Evolutionary conservation across 2,329 filamentous ascomycete genomes (phyloP).

Genomic region (Trichoderma breve): DNA sequence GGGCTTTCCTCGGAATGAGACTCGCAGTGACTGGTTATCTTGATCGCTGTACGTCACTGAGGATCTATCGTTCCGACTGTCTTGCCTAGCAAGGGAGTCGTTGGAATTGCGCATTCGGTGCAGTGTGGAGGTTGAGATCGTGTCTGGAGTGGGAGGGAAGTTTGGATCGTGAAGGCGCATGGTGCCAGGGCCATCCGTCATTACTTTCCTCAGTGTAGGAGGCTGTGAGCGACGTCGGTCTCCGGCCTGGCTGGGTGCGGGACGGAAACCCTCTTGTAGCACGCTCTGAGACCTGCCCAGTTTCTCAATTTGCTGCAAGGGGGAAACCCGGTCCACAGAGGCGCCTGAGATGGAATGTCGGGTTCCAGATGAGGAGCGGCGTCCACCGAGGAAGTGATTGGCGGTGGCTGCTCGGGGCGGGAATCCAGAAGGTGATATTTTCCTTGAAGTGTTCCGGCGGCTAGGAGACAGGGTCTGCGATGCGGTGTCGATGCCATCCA

Average conservation of each 20-base stretch:
- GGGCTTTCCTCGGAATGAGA: slow-evolving; percentile 21
- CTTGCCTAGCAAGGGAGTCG: slow-evolving; percentile 44
- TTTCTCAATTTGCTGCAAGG: slow-evolving; percentile 51
- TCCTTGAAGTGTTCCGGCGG: background rate
- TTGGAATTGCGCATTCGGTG: slow-evolving; percentile 50
- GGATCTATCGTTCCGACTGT: slow-evolving; percentile 34
- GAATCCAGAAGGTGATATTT: slow-evolving; percentile 23
- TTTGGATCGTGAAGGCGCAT: slow-evolving; percentile 43
- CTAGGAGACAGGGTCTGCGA: slow-evolving; percentile 16
- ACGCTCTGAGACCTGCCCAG: slow-evolving; percentile 33
- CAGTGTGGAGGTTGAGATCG: slow-evolving; percentile 56
- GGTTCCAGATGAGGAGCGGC: slow-evolving; percentile 26
- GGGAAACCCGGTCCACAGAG: slow-evolving; percentile 28
- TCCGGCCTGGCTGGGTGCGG: slow-evolving; percentile 30
- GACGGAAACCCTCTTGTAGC: slow-evolving; percentile 32
- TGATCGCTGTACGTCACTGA: slow-evolving; percentile 23
- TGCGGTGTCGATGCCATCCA: slow-evolving; percentile 28
- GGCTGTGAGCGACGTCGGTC: slow-evolving; percentile 23
- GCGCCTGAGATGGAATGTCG: slow-evolving; percentile 46
- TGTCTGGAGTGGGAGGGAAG: slow-evolving; percentile 59
- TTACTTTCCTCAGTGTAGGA: slow-evolving; percentile 44
- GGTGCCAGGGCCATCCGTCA: slow-evolving; percentile 45
- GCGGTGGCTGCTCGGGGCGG: slow-evolving; percentile 31
- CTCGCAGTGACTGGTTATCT: slow-evolving; percentile 19
- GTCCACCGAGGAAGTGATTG: slow-evolving; percentile 7